phyloP scores from a whole-genome alignment of 164 flowering plant genomes.

The Warburgia ugandensis region DNA sequence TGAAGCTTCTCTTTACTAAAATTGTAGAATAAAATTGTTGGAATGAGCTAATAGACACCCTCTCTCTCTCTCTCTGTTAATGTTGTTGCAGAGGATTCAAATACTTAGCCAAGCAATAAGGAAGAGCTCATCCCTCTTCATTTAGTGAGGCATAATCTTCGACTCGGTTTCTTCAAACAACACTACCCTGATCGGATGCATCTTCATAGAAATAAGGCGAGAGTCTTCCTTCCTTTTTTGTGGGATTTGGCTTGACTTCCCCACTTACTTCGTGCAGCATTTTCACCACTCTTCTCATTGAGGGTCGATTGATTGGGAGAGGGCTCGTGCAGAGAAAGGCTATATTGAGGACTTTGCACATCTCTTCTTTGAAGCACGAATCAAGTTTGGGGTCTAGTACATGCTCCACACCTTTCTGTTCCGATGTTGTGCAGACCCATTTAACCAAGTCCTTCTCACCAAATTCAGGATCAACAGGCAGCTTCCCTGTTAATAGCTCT shows the following conservation, averaged over 20 bases:
- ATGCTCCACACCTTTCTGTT: conserved; percentile 73
- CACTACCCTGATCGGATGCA: conserved; percentile 68
- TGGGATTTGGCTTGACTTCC: conserved; percentile 26
- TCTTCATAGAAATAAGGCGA: conserved; percentile 85
- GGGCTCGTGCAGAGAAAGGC: conserved; percentile 85
- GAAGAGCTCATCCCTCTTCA: neutral
- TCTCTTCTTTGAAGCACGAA: conserved; percentile 67
- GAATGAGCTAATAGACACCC: neutral
- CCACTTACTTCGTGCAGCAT: conserved; percentile 58
- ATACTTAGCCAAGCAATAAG: neutral
- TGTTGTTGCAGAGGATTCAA: neutral
- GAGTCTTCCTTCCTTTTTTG: conserved; percentile 60
- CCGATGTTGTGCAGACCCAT: conserved; percentile 78
- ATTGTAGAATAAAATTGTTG: neutral
- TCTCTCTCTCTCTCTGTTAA: neutral
- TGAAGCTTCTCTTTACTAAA: neutral
- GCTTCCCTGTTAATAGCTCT: conserved; percentile 80
- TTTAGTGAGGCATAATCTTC: conserved; percentile 1
- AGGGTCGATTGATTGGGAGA: conserved; percentile 89
- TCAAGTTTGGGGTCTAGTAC: conserved; percentile 77
- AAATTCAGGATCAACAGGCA: conserved; percentile 69
- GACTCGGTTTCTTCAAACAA: conserved; percentile 36
- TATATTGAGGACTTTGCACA: conserved; percentile 67
- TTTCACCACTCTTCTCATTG: conserved; percentile 87
- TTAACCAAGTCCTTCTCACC: conserved; percentile 91